A percentile compares a stretch with the other conserved stretches of the same genome.
These are phyloP conservation scores for Podaxis mareebaensis DNA, from an alignment of 768 basidiomycete genomes.

Conservation along the genomic window DNA sequence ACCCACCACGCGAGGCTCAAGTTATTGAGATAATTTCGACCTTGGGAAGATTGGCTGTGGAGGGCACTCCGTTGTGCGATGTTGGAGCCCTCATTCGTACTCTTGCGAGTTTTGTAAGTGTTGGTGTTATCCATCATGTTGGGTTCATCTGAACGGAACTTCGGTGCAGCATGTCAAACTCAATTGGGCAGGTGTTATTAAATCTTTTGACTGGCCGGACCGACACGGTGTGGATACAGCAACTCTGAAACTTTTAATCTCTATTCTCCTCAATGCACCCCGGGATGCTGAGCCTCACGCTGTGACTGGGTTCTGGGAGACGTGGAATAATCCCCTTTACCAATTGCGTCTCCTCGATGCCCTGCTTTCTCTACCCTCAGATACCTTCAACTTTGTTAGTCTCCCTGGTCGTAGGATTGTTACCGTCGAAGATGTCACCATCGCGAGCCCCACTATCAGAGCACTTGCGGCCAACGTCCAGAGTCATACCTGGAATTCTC, in stretches of 20 bases:
- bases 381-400: conserved; percentile 91
- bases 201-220: conserved; percentile 83
- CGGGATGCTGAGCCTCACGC: conserved; percentile 77
- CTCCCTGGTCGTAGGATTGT: conserved; percentile 83
- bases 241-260: conserved; percentile 85
- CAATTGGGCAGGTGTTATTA: conserved; percentile 82
- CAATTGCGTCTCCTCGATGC: conserved; percentile 88
- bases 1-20: conserved; percentile 70
- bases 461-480: conserved; percentile 89
- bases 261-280: conserved; percentile 81
- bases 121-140: background rate
- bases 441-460: conserved; percentile 89
- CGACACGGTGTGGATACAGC: conserved; percentile 87
- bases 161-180: conserved; percentile 56
- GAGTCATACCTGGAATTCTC: conserved; percentile 91
- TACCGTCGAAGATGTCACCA: conserved; percentile 83
- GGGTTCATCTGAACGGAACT: conserved; percentile 12
- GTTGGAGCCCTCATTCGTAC: conserved; percentile 73
- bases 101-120: conserved; percentile 71
- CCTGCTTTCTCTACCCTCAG: conserved; percentile 82
- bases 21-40: conserved; percentile 71
- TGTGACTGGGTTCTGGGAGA: conserved; percentile 82
- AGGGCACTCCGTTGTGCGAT: conserved; percentile 74
- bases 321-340: conserved; percentile 83
- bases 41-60: conserved; percentile 67